Base-by-base conservation (phyloP, 2,329 filamentous ascomycete species). In the Epichloe sp. region DNA sequence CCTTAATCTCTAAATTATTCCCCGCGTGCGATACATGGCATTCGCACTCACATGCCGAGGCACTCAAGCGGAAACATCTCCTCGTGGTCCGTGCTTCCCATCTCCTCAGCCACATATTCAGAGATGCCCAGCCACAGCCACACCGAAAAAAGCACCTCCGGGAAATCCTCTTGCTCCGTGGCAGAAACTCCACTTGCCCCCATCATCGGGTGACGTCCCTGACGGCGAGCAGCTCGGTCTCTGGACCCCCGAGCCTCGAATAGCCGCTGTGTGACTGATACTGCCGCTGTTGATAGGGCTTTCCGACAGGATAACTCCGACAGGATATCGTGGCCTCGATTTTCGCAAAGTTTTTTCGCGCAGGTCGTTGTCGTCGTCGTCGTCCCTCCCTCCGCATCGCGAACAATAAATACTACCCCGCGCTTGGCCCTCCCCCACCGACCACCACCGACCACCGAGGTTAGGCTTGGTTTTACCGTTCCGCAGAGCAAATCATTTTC, bases 81-180 rank as follows among this genome's bases (percentile, higher is more conserved):
- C 19, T 41, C 34, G 48, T 15, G 15, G 31, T 10, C 10, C 31
- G 8, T 31, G 31, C 8, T 31, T 17, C 15, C 5, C n/a, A 15
- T 35, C 2, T 4, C 11, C 37, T 23, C 15, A 40, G 48, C 48
- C 48, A 49, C 48, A 38, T 2, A 19, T 4, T 11, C 31, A 8
- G 31, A 31, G 31, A 31, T 31, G 31, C 15, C 36, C 42, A 34
- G 42, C 19, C 42, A 31, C 19, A 44, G 11, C 12, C 36, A 38
- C 14, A 38, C 36, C 36, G 15, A 5, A n/a, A 2, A 3, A 38
- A 38, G 14, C 36, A 38, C 8, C 26, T 31, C 63, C 63, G 63
- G 62, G 61, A 65, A 65, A 65, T 65, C 63, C 60, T 65, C 63
- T 65, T 65, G 60, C 55, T 7, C 1, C n/a, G 34, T 4, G 31